Evolutionary conservation across 2,329 filamentous ascomycete species (phyloP), one percentile per base, ranked within the genome.

Genomic region (Raffaelea arxii): DNA sequence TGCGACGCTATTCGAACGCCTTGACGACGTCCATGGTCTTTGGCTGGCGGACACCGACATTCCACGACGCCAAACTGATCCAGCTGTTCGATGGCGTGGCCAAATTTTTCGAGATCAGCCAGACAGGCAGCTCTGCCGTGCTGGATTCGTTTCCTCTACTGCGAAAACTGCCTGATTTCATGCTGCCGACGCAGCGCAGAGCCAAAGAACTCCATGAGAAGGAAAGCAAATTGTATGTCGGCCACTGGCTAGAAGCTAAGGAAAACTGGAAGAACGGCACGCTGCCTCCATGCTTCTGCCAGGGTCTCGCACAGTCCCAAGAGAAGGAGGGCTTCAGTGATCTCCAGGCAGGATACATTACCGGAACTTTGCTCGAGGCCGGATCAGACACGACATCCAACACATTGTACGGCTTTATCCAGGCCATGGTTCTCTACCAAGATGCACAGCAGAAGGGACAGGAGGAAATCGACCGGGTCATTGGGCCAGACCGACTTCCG

Each of bases 361-460:
- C 56, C 0, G 63, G 65, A 22, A 59, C 62, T 1, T 54, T 65
- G 0, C 59, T 67, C 14, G 63, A 65, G 39, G 67, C 59, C 11
- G 67, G 61, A 16, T 64, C 64, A 4, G 71, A 69, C 53, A 74
- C 69, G 4, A 68, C 65, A 3, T 60, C 62, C 23, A 56, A 56
- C 41, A 65, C 60, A 0, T 59, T 74, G 7, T 56, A 62, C 23
- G 62, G 56, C 9, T 71, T 74, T 50, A 57, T 72, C 2, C 59
- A 68, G 19, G 74, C 73, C 3, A 72, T 75, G 70, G 25, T 59
- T 2, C 57, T 68, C 5, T 67, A 65, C 32, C 58, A 57, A 7
- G 65, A 62, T 9, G 65, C 70, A 0, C 69, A 72, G 47, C 65
- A 55, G 49, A 58, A 54, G 32, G 68, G 63, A 0, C 66, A 68